phyloP scores from a whole-genome alignment of 2,329 filamentous ascomycete species.

The Aspergillus sp. region DNA sequence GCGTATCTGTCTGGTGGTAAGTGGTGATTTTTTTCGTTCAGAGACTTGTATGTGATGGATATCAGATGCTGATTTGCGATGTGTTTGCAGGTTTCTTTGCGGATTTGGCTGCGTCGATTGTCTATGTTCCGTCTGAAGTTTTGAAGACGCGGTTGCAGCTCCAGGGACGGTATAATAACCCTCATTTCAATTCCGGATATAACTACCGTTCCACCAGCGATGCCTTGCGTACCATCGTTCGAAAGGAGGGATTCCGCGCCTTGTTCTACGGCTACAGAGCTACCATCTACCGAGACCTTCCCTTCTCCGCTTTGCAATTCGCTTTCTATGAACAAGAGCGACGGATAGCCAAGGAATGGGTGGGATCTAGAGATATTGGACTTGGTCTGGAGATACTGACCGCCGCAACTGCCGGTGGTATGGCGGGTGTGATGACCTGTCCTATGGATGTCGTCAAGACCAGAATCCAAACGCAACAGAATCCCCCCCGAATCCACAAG shows the following conservation, averaged over 20 bases:
- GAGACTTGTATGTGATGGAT: not conserved
- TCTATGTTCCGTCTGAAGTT: constrained; percentile 96
- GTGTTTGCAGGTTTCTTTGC: constrained; percentile 70
- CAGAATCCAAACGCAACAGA: constrained; percentile 86
- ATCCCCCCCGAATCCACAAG: constrained; percentile 37
- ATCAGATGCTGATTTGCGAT: constrained; percentile 2
- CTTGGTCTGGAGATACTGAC: constrained; percentile 81
- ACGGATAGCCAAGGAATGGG: constrained; percentile 71
- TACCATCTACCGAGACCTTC: constrained; percentile 87
- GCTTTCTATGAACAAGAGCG: constrained; percentile 97
- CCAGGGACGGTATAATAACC: constrained; percentile 92
- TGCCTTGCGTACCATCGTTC: constrained; percentile 78
- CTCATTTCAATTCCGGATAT: constrained; percentile 88
- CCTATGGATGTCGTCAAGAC: constrained; percentile 98
- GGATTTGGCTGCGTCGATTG: constrained; percentile 82
- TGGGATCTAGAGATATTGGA: constrained; percentile 78
- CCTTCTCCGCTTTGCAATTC: constrained; percentile 94
- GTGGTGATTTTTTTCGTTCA: constrained; percentile 20
- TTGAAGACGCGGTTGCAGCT: constrained; percentile 95
- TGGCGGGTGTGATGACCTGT: constrained; percentile 91
- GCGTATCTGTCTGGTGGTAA: constrained; percentile 81
- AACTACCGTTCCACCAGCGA: constrained; percentile 87
- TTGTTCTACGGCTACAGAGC: constrained; percentile 97
- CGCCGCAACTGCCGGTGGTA: constrained; percentile 80
- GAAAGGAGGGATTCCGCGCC: constrained; percentile 74